phyloP scores from a whole-genome alignment of 1,284 basidiomycete genomes.

The Thelephora terrestris region DNA sequence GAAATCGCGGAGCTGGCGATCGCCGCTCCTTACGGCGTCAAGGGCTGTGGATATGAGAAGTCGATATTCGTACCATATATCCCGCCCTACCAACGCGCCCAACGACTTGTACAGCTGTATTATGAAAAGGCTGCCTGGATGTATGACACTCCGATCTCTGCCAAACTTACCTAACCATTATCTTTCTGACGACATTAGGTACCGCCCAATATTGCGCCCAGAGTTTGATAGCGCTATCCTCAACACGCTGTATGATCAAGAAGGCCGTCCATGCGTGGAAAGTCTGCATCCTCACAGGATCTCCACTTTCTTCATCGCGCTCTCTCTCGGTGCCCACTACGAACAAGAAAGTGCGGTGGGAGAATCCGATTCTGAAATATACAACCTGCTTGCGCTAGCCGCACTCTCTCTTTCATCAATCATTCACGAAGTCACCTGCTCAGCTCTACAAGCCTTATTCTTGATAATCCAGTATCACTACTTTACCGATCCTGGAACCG shows the following conservation, averaged over 20 bases:
- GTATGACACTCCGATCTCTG: conserved; percentile 23
- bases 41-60: conserved; percentile 27
- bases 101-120: conserved; percentile 30
- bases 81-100: conserved; percentile 29
- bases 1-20: conserved; percentile 35
- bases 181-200: conserved; percentile 24
- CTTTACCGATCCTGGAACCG: conserved; percentile 30
- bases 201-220: conserved; percentile 28
- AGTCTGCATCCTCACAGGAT: conserved; percentile 35
- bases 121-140: conserved; percentile 37
- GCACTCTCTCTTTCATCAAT: conserved; percentile 36
- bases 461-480: conserved; percentile 35
- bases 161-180: neutral
- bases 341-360: conserved; percentile 17
- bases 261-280: conserved; percentile 23
- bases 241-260: conserved; percentile 30
- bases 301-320: conserved; percentile 37
- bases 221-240: conserved; percentile 31
- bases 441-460: conserved; percentile 40
- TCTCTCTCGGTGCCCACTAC: conserved; percentile 31
- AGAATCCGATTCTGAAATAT: conserved; percentile 10
- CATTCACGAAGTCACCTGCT: conserved; percentile 31
- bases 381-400: conserved; percentile 34
- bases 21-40: conserved; percentile 39
- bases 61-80: conserved; percentile 29